A percentile compares a stretch with the other conserved stretches of the same genome.
Evolutionary conservation across 2,329 filamentous ascomycete species (phyloP).

Genomic region (Alternaria arbusti): DNA sequence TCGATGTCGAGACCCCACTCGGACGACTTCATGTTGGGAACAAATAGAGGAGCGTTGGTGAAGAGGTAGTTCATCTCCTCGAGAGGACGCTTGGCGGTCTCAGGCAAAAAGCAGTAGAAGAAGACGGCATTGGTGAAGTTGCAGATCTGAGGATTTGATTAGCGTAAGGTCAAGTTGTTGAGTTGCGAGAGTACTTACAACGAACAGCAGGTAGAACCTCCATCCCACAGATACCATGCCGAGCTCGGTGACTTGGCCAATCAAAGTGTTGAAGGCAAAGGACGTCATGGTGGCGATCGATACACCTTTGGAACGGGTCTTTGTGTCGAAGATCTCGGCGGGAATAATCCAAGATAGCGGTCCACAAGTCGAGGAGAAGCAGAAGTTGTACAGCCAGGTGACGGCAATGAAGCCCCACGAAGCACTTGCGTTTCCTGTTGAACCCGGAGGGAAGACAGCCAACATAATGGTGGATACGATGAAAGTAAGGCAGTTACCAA

Average conservation of each 20-base stretch:
- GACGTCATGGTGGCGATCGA: conserved; percentile 75
- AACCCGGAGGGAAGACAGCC: conserved; percentile 66
- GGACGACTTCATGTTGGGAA: conserved; percentile 62
- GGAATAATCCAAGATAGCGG: conserved; percentile 70
- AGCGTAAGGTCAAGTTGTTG: not conserved
- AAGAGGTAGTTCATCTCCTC: conserved; percentile 74
- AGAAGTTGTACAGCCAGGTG: conserved; percentile 84
- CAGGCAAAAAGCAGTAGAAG: conserved; percentile 72
- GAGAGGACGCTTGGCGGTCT: conserved; percentile 68
- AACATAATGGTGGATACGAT: conserved; percentile 68
- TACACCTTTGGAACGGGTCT: conserved; percentile 76
- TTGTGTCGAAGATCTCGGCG: conserved; percentile 79
- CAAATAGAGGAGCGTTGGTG: conserved; percentile 68
- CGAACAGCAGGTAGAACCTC: conserved; percentile 66
- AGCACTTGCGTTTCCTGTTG: conserved; percentile 59
- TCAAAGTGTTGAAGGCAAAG: conserved; percentile 80
- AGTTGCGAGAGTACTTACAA: conserved; percentile 46
- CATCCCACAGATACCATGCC: conserved; percentile 64
- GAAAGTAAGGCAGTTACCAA: conserved; percentile 74
- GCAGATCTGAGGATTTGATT: conserved; percentile 55
- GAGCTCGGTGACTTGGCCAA: conserved; percentile 70
- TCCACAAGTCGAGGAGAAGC: conserved; percentile 73
- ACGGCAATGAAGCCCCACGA: conserved; percentile 77
- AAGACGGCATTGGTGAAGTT: conserved; percentile 72
- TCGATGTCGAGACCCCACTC: conserved; percentile 66